Evolutionary conservation across 306 rosid species (phyloP).

Genomic region (Quercus alba): DNA sequence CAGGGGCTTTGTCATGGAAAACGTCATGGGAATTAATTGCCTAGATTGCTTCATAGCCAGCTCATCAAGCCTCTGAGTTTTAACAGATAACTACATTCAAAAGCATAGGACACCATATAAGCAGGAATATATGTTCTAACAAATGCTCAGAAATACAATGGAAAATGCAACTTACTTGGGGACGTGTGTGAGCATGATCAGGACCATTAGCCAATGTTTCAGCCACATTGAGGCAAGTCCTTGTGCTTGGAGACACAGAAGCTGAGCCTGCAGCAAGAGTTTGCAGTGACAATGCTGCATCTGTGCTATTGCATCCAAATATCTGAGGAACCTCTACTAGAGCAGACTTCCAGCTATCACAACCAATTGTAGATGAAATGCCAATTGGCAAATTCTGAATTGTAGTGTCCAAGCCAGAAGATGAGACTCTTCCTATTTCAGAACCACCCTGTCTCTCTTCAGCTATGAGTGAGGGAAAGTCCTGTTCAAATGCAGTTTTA

Average conservation of each 20-base stretch:
- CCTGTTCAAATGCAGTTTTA: constrained; percentile 12
- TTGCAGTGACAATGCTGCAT: constrained; percentile 1
- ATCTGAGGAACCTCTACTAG: constrained; percentile 14
- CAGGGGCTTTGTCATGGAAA: constrained; percentile 24
- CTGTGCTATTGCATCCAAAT: constrained; percentile 18
- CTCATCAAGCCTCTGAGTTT: constrained; percentile 30
- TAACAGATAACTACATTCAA: constrained; percentile 17
- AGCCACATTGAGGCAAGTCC: constrained; percentile 26
- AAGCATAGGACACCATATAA: constrained; percentile 7
- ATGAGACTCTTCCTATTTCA: constrained; percentile 7
- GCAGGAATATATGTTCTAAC: background rate
- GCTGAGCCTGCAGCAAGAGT: constrained; percentile 13
- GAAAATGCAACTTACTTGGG: constrained; percentile 29
- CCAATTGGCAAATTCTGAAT: background rate
- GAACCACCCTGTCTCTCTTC: constrained; percentile 5
- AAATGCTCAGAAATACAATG: background rate
- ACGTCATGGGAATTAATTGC: constrained; percentile 30
- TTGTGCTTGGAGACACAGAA: constrained; percentile 10
- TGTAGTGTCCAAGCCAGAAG: constrained; percentile 14
- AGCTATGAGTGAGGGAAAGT: constrained; percentile 21
- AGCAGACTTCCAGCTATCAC: constrained; percentile 7
- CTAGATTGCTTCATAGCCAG: constrained; percentile 36
- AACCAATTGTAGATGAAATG: background rate
- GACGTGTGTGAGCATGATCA: constrained; percentile 8
- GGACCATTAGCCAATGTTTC: constrained; percentile 31